Evolutionary conservation across 73 alveolate genomes (phyloP).

Genomic region (Paramecium tetraurelia): DNA sequence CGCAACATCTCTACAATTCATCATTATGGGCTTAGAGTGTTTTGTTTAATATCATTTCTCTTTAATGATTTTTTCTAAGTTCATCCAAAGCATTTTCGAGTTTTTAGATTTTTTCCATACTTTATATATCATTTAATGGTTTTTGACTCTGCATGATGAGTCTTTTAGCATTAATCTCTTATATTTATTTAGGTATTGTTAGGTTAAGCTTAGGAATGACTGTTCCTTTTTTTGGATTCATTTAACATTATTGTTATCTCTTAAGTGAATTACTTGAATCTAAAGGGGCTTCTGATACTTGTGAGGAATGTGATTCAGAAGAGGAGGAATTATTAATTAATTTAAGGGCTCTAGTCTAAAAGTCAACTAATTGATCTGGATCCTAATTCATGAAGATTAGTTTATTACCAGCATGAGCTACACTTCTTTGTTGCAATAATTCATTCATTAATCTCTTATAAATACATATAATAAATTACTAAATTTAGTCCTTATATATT

Average conservation of each 20-base stretch:
- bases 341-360: neutral
- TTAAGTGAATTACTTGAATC: neutral
- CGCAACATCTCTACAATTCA: neutral
- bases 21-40: neutral
- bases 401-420: conserved; percentile 29
- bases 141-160: neutral
- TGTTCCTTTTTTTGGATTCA: neutral
- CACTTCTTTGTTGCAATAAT: neutral
- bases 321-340: neutral
- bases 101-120: conserved; percentile 3
- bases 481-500: conserved; percentile 28
- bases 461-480: neutral
- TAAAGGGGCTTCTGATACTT: neutral
- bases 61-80: conserved; percentile 8
- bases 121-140: neutral
- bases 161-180: conserved; percentile 48
- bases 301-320: neutral
- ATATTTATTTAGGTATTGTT: conserved; percentile 24
- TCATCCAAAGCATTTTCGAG: conserved; percentile 32
- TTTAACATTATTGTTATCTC: neutral
- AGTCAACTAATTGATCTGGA: neutral
- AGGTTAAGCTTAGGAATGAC: conserved; percentile 14
- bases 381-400: neutral
- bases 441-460: neutral
- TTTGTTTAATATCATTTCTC: conserved; percentile 23